These are phyloP conservation scores for Tagetes erecta DNA, from an alignment of 129 eudicot genomes.

Conservation along the genomic window DNA sequence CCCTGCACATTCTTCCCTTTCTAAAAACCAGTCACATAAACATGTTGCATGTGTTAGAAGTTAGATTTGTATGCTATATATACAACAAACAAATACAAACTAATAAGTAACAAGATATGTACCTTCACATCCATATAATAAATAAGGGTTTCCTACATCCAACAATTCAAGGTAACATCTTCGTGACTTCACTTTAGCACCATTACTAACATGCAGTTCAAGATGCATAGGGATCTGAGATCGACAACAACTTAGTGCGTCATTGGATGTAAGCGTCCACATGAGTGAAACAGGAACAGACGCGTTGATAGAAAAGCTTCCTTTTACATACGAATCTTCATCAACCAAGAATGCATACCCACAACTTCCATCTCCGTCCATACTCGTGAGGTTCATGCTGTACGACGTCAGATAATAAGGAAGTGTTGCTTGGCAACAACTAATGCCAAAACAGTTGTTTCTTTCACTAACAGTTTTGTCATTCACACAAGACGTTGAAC, in stretches of 20 bases:
- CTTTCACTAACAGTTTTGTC: not conserved
- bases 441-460: not conserved
- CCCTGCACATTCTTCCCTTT: too few relatives aligned
- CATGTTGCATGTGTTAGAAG: too few relatives aligned
- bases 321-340: not conserved
- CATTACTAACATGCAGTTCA: not conserved
- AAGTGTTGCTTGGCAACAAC: not conserved
- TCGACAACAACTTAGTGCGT: not conserved
- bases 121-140: conserved; percentile 8
- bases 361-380: not conserved
- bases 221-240: not conserved
- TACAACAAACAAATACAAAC: too few relatives aligned
- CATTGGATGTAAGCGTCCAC: not conserved
- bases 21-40: too few relatives aligned
- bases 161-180: accelerated
- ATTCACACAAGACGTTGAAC: not conserved
- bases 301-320: not conserved
- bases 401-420: not conserved
- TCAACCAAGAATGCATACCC: not conserved
- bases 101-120: not conserved
- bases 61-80: too few relatives aligned
- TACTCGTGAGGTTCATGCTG: not conserved
- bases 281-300: not conserved
- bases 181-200: not conserved
- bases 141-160: not conserved